A percentile compares a stretch with the other conserved stretches of the same genome.
phyloP scores from a whole-genome alignment of 306 rosid genomes.

The Acacia acuminata region DNA sequence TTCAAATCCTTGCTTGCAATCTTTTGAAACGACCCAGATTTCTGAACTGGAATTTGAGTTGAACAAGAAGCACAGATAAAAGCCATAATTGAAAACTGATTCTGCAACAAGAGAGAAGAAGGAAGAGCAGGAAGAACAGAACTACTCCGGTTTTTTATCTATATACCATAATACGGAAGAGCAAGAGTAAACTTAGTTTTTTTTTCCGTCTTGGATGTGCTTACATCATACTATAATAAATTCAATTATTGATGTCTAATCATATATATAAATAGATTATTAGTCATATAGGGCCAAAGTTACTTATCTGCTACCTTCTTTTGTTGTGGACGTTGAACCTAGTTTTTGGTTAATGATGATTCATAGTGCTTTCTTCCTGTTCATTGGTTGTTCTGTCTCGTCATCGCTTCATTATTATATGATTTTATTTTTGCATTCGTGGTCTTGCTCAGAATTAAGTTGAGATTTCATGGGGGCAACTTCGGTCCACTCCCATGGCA shows the following conservation, averaged over 20 bases:
- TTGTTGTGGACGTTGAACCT: constrained; percentile 34
- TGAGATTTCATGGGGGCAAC: too few species aligned
- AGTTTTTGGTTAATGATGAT: constrained; percentile 19
- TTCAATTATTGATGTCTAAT: constrained; percentile 59
- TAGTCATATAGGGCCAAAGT: constrained; percentile 30
- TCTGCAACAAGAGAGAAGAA: constrained; percentile 28
- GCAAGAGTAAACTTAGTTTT: background rate
- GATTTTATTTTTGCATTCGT: background rate
- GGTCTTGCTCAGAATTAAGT: too few species aligned
- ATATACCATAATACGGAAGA: background rate
- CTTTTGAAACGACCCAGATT: constrained; percentile 46
- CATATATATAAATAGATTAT: constrained; percentile 1
- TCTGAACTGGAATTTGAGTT: constrained; percentile 49
- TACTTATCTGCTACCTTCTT: constrained; percentile 42
- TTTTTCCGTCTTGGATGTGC: background rate
- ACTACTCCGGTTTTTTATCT: constrained; percentile 19
- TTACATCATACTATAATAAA: constrained; percentile 19
- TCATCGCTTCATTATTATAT: constrained; percentile 26
- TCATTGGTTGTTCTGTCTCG: constrained; percentile 24
- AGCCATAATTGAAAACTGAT: constrained; percentile 70
- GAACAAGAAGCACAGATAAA: constrained; percentile 39
- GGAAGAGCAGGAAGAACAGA: constrained; percentile 20
- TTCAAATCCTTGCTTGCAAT: constrained; percentile 41
- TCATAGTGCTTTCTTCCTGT: constrained; percentile 7
- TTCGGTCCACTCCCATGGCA: too few species aligned